Evolutionary conservation across 495 filamentous ascomycete species (phyloP), one percentile per base, ranked within the genome.

Genomic region (Penicillium diatomitis): DNA sequence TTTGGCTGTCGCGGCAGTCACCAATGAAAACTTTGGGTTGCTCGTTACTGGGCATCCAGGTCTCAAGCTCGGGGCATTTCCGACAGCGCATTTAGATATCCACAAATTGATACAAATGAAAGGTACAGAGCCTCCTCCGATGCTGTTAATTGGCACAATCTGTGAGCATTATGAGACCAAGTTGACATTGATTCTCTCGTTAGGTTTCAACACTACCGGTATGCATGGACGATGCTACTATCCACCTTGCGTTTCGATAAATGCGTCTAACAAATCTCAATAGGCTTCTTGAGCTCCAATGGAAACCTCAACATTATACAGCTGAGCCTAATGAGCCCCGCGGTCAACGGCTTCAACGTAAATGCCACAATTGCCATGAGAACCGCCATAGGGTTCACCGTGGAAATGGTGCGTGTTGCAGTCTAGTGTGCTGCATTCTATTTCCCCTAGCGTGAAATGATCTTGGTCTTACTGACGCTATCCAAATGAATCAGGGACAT

Each of bases 121-220:
- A 10, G 61, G 44, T 46, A 37, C 20, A 20, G 20, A 20, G 20
- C 20, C 20, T 20, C 20, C 20, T 20, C 20, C 20, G 20, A 20
- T 20, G 20, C 20, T 20, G 20, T 20, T 20, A 2, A 20, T 20
- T 20, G 20, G 20, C 20, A 20, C 20, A 20, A 20, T 20, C 20
- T 20, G 20, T 0, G 20, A 20, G 20, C 20, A 20, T 20, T 20
- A 20, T 20, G 20, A 2, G 2, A 20, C 20, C 20, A 20, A 20
- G 20, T 20, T 20, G 20, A 20, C 20, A 20, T 20, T 20, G 20
- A 20, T 20, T 20, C 20, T 20, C 20, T 20, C 20, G 20, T 20
- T 20, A 64, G 61, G 59, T 3, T 62, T 56, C 28, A 55, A 66
- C 55, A 46, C 60, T 6, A 53, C 55, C 32, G 58, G 63, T 66